Conservation (phyloP, 257 asterid species). For the Misopates orontium region DNA sequence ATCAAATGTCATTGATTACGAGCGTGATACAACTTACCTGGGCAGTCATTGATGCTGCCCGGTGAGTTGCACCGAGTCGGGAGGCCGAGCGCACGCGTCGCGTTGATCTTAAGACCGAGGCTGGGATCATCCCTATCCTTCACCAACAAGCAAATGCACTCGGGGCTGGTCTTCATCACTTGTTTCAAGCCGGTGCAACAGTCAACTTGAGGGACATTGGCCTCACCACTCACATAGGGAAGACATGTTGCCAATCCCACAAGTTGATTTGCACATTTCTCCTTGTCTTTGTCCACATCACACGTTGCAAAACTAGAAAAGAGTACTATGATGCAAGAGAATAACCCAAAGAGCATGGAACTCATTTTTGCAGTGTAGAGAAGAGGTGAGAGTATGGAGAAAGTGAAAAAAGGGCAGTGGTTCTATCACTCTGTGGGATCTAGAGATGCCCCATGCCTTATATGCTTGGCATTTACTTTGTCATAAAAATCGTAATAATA, state of each 20-base stretch:
- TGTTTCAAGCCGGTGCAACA: constrained; percentile 63
- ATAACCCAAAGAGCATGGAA: neutral
- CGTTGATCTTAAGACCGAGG: constrained; percentile 66
- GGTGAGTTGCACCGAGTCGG: constrained; percentile 55
- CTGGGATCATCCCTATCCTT: constrained; percentile 72
- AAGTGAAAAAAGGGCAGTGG: neutral
- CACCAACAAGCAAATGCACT: constrained; percentile 61
- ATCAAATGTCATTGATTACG: no score
- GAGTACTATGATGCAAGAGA: constrained; percentile 1
- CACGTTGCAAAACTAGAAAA: constrained; percentile 30
- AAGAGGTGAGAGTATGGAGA: neutral
- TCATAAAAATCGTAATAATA: neutral
- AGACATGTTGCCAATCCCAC: constrained; percentile 67
- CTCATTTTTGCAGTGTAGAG: constrained; percentile 29
- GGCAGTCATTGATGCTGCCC: constrained; percentile 40
- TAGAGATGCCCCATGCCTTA: constrained; percentile 5
- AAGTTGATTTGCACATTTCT: constrained; percentile 51
- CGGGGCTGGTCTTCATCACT: constrained; percentile 44
- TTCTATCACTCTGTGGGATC: neutral
- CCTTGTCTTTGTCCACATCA: constrained; percentile 53
- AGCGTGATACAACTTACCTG: constrained; percentile 43
- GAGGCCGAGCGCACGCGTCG: constrained; percentile 65
- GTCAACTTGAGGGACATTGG: constrained; percentile 57
- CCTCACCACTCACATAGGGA: constrained; percentile 61
- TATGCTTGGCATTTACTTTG: constrained; percentile 21